Base-by-base conservation (phyloP, 2,329 filamentous ascomycete species). In the Diaporthe sp. region DNA sequence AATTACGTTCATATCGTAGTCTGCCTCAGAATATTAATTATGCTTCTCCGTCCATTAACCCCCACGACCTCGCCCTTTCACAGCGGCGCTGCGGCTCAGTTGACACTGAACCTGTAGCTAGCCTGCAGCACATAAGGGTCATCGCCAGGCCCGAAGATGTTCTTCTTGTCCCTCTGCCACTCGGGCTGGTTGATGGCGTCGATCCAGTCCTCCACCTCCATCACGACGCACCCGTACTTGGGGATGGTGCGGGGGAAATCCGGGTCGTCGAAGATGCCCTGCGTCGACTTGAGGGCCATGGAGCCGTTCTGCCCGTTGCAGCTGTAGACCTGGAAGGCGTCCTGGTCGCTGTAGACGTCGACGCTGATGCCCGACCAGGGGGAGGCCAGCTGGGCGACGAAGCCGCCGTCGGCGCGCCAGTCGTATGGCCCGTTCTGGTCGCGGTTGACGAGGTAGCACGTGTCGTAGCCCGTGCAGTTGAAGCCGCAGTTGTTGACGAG, bases 161-260 rank as follows among this genome's bases (percentile, higher is more conserved):
- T 91, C 85, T 89, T 92, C 72, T 81, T 81, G 63, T 87, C 85
- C 73, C 96, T 90, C 76, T 92, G 92, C 96, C 96, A 98, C 84
- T 95, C 91, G 0, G 96, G 96, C 80, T 97, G 91, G 85, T 98
- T 98, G 85, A 98, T 97, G 37, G 90, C 95, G 82, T 98, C 96
- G 81, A 98, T 98, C 91, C 92, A 98, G 83, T 97, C 95, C 88
- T 98, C 91, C 17, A 97, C 94, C 86, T 98, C 96, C 84, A 98
- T 90, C 67, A 98, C 96, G 37, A 98, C 82, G 84, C 96, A 98
- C 44, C 95, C 95, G 81, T 95, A 95, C 86, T 96, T 83, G 74
- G 91, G 89, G 37, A 95, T 93, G 10, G 90, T 90, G 51, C 92
- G 87, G 4, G 91, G 90, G 79, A 92, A 90, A 44, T 86, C 84